A percentile compares a stretch with the other conserved stretches of the same genome.
Conservation (phyloP, 345 rosid genomes). For the Populus davidiana region DNA sequence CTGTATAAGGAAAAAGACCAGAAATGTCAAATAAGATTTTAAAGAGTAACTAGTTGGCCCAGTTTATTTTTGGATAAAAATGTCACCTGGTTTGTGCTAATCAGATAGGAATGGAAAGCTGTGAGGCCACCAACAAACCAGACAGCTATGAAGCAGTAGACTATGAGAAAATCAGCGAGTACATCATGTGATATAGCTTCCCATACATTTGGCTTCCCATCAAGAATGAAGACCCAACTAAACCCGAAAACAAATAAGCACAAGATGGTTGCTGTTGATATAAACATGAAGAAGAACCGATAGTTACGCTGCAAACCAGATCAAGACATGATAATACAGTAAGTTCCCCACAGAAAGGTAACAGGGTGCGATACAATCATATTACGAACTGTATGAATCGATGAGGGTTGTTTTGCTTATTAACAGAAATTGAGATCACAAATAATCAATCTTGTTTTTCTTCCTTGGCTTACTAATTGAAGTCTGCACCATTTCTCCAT, state of each 20-base stretch:
- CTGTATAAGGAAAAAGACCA: slow-evolving; percentile 38
- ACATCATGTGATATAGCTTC: slow-evolving; percentile 58
- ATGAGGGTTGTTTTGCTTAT: background rate
- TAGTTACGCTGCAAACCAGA: slow-evolving; percentile 77
- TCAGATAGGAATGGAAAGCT: slow-evolving; percentile 75
- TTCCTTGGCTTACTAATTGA: background rate
- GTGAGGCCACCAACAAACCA: slow-evolving; percentile 99
- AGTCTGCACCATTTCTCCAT: background rate
- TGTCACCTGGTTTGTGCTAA: slow-evolving; percentile 89
- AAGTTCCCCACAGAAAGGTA: slow-evolving; percentile 16
- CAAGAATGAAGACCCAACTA: slow-evolving; percentile 70
- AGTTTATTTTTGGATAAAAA: slow-evolving; percentile 2
- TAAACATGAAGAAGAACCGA: slow-evolving; percentile 86
- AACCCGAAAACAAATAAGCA: slow-evolving; percentile 64
- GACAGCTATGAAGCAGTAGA: slow-evolving; percentile 75
- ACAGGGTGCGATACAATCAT: background rate
- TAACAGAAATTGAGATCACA: background rate
- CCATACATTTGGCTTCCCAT: slow-evolving; percentile 38
- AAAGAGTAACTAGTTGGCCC: background rate
- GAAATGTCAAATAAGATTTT: background rate
- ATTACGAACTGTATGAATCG: background rate
- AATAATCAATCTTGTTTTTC: background rate
- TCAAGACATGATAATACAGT: slow-evolving; percentile 11
- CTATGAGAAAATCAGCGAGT: slow-evolving; percentile 61
- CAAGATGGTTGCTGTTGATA: slow-evolving; percentile 74